These are phyloP conservation scores for Hypomontagnella monticulosa DNA, from an alignment of 495 filamentous ascomycete species.

Conservation along the genomic window DNA sequence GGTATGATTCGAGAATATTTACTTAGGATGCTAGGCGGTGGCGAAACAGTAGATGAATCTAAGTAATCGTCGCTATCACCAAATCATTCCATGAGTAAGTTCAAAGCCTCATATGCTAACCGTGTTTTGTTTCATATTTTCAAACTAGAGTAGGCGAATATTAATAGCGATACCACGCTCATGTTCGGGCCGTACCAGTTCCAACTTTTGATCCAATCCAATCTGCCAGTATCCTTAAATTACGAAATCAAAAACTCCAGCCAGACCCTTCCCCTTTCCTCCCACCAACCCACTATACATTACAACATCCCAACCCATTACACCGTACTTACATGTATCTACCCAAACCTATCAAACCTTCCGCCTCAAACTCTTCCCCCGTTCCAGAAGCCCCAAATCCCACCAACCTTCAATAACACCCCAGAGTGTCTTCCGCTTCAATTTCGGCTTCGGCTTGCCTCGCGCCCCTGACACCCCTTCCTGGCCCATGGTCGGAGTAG, in stretches of 20 bases:
- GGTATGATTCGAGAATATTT: too few relatives aligned
- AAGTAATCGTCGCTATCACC: too few relatives aligned
- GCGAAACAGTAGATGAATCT: too few relatives aligned
- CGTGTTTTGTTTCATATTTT: too few relatives aligned
- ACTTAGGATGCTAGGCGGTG: too few relatives aligned
- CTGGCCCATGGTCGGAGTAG: slow-evolving; percentile 2
- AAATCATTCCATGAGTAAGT: too few relatives aligned
- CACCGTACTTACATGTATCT: slow-evolving; percentile 3
- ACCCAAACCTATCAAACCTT: slow-evolving; percentile 24
- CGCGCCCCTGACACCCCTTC: not conserved
- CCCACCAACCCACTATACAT: not conserved
- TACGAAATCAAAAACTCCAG: slow-evolving; percentile 13
- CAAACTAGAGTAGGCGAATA: too few relatives aligned
- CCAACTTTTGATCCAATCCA: slow-evolving; percentile 21
- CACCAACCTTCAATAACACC: slow-evolving; percentile 58
- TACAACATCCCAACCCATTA: slow-evolving; percentile 18
- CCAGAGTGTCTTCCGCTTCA: slow-evolving; percentile 51
- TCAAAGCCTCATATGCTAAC: too few relatives aligned
- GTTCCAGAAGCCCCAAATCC: slow-evolving; percentile 56
- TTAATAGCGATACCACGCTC: not conserved
- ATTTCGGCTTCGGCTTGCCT: slow-evolving; percentile 26
- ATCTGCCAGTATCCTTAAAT: not conserved
- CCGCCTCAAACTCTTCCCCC: slow-evolving; percentile 36
- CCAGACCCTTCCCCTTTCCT: not conserved
- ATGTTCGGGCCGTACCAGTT: slow-evolving; percentile 10